Evolutionary conservation across 495 filamentous ascomycete species (phyloP), one percentile per base, ranked within the genome.

Genomic region (Penicillium argentinense): DNA sequence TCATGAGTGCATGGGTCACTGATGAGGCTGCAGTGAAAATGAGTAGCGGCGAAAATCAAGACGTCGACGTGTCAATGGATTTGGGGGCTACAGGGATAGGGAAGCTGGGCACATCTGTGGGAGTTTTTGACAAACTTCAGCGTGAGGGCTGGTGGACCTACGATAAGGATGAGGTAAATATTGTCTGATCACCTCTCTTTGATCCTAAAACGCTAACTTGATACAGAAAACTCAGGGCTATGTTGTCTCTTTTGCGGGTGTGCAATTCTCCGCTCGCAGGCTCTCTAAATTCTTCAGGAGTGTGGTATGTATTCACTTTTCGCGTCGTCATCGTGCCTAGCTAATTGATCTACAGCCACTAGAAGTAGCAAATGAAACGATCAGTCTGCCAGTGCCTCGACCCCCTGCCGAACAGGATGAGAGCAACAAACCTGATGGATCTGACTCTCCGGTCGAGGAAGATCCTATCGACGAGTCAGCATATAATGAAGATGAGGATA

Each of bases 401-500:
- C 28, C 28, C 28, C 28, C 28, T 30, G 28, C 28, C 28, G 28
- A 30, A 30, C 28, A 30, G 28, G 28, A 30, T 30, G 28, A 30
- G 28, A 30, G 28, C 28, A 30, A 30, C 28, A 30, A 30, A 30
- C 28, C 28, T 30, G 28, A 30, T 30, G 12, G 28, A 30, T 30
- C 28, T 30, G 28, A 30, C 28, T 30, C 28, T 30, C 28, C 28
- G 28, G 28, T 30, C 28, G 28, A 30, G 28, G 28, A 30, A 30
- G 28, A 30, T 30, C 28, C 28, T 30, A 30, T 30, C 28, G 28
- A 30, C 28, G 28, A 30, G 28, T 30, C 28, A 30, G 28, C 28
- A 30, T 30, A 30, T 30, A 30, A 30, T 30, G 28, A 30, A 30
- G 28, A 30, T n/a, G 28, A 30, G 28, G 28, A 30, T 30, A n/a